Percentiles rank a stretch among this genome's conserved stretches.
phyloP scores from a whole-genome alignment of 1,139 yeast genomes.

The Tardiomyces blankii region DNA sequence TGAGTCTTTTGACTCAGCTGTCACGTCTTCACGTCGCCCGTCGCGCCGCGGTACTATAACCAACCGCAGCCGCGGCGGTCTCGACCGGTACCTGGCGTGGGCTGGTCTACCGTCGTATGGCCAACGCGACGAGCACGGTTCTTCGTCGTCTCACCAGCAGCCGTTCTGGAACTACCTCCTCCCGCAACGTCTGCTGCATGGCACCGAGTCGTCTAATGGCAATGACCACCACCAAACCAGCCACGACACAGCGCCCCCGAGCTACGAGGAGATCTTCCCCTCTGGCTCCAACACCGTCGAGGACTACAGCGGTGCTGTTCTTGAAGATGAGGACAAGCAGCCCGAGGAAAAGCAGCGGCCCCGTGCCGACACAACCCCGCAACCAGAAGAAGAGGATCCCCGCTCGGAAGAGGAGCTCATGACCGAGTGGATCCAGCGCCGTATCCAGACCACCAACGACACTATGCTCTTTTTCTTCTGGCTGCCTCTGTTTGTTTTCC shows the following conservation, averaged over 20 bases:
- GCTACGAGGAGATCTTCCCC: slow-evolving; percentile 79
- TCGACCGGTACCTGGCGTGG: slow-evolving; percentile 9
- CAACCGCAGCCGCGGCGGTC: background rate
- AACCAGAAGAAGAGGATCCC: background rate
- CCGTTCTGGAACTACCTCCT: slow-evolving; percentile 13
- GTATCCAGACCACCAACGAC: slow-evolving; percentile 64
- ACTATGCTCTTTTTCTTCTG: slow-evolving; percentile 82
- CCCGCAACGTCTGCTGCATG: slow-evolving; percentile 4
- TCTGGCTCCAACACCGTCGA: background rate
- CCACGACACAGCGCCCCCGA: slow-evolving; percentile 31
- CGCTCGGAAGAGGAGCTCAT: slow-evolving; percentile 11
- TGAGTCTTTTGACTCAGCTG: slow-evolving; percentile 4
- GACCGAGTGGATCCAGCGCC: slow-evolving; percentile 18
- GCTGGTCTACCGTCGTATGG: slow-evolving; percentile 8
- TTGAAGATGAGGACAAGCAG: slow-evolving; percentile 9
- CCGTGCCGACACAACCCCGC: background rate
- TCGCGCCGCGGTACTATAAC: background rate
- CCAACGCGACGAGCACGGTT: background rate
- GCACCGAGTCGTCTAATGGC: background rate
- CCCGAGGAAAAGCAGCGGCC: background rate
- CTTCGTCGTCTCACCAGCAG: slow-evolving; percentile 1
- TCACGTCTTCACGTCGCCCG: background rate
- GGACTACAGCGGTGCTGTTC: slow-evolving; percentile 20
- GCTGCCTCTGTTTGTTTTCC: slow-evolving; percentile 29
- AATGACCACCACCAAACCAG: background rate